Evolutionary conservation across 192 early-diverging fungal genomes (phyloP), one percentile per base, ranked within the genome.

Genomic region (Entomortierella chlamydospora): DNA sequence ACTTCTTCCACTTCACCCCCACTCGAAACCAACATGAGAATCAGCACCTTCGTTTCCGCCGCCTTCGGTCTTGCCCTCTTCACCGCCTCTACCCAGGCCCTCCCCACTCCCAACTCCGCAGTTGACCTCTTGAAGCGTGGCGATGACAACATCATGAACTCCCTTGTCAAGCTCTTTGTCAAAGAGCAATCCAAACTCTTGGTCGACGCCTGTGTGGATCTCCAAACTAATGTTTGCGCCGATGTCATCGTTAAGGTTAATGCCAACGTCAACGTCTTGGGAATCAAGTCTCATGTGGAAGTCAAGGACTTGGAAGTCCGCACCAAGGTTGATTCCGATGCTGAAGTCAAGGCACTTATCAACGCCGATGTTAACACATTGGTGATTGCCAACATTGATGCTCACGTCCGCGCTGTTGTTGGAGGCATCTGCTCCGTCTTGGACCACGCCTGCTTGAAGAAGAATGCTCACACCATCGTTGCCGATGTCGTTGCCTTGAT

Each of bases 311-410:
- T 68, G 25, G 51, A 47, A 17, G 15, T 47, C 45, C 5, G 20
- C 4, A 20, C 45, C 15, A 47, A 47, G 45, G 45, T 4, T 43
- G 23, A 51, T 1, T 62, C 50, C 28, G 72, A 74, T n/a, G 25
- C 51, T 28, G 63, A 73, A 13, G 28, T 65, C 29, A 64, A 66
- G 55, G 71, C 71, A 31, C 2, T 2, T 2, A 55, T 73, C 49
- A 30, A 66, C 15, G 49, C 50, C n/a, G 25, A 73, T 1, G 31
- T 68, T 10, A 23, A 76, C 1, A 65, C 52, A 0, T 10, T 50
- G 0, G 73, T 76, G 2, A 47, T 68, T 57, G 73, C 58, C 73
- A 62, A 76, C n/a, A 68, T 76, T 57, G 65, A 52, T 42, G 73
- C 59, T 20, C 73, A 76, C 68, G 73, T 76, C 13, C 51, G 37